A percentile compares a stretch with the other conserved stretches of the same genome.
Conservation (phyloP, 164 flowering plant genomes). For the Warburgia ugandensis region DNA sequence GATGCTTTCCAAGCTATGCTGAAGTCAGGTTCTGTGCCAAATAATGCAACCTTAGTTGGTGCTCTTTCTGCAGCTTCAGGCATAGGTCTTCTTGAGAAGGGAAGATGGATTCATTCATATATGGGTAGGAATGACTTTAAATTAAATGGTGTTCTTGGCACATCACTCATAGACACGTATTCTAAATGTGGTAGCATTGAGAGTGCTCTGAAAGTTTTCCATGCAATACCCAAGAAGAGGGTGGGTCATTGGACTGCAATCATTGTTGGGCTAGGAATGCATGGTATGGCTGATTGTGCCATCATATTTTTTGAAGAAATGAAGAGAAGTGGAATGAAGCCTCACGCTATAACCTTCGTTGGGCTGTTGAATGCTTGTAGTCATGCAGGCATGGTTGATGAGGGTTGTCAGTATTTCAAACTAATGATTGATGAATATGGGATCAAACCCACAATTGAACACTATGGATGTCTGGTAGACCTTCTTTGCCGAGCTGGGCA, state of each 20-base stretch:
- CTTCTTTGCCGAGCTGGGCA: slow-evolving; percentile 17
- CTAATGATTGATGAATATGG: slow-evolving; percentile 10
- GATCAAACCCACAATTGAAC: slow-evolving; percentile 15
- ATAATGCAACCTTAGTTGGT: slow-evolving; percentile 27
- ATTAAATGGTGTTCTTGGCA: slow-evolving; percentile 29
- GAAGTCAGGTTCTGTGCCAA: slow-evolving; percentile 18
- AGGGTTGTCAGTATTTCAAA: slow-evolving; percentile 11
- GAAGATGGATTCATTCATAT: slow-evolving; percentile 24
- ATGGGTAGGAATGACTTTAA: slow-evolving; percentile 20
- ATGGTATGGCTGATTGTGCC: slow-evolving; percentile 13
- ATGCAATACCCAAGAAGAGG: slow-evolving; percentile 7
- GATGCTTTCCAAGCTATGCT: slow-evolving; percentile 29
- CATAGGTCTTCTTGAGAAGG: slow-evolving; percentile 31
- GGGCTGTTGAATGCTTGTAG: slow-evolving; percentile 20
- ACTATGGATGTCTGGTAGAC: slow-evolving; percentile 21
- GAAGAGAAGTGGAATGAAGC: slow-evolving; percentile 10
- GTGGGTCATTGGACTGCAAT: slow-evolving; percentile 20
- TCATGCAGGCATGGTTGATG: slow-evolving; percentile 11
- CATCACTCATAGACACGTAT: slow-evolving; percentile 20
- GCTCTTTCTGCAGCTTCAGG: slow-evolving; percentile 31
- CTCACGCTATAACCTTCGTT: slow-evolving; percentile 15
- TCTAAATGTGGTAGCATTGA: slow-evolving; percentile 17
- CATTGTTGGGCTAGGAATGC: slow-evolving; percentile 14
- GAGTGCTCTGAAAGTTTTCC: slow-evolving; percentile 10
- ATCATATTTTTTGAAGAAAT: slow-evolving; percentile 8